Evolutionary conservation across 2,329 filamentous ascomycete species (phyloP).

Genomic region (Claviceps citrina): DNA sequence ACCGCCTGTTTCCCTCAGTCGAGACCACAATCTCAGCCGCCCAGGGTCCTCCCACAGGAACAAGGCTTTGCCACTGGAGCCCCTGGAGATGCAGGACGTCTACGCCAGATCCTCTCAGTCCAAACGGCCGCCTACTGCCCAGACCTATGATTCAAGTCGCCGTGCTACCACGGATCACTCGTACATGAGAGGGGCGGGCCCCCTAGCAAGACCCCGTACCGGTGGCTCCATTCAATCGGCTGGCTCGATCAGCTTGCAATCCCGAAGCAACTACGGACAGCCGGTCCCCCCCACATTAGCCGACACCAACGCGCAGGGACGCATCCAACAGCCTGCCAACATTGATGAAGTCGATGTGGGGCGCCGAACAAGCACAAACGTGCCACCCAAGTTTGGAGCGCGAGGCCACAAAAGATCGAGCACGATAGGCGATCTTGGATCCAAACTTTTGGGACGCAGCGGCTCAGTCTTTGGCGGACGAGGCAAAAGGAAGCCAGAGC

Average conservation of each 20-base stretch:
- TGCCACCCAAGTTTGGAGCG: constrained; percentile 39
- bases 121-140: constrained; percentile 33
- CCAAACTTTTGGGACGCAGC: constrained; percentile 71
- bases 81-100: constrained; percentile 27
- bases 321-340: constrained; percentile 60
- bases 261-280: constrained; percentile 64
- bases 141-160: constrained; percentile 18
- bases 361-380: constrained; percentile 44
- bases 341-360: constrained; percentile 59
- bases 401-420: constrained; percentile 54
- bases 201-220: constrained; percentile 53
- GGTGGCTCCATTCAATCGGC: constrained; percentile 63
- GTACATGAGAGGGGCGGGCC: constrained; percentile 28
- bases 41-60: constrained; percentile 26
- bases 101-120: constrained; percentile 23
- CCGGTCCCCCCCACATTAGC: constrained; percentile 77
- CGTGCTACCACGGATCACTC: constrained; percentile 26
- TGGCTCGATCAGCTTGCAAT: constrained; percentile 45
- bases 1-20: constrained; percentile 15
- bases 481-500: constrained; percentile 35
- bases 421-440: constrained; percentile 67
- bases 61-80: constrained; percentile 44
- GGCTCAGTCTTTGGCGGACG: constrained; percentile 64
- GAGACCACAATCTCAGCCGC: constrained; percentile 26
- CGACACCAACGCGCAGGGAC: constrained; percentile 75